Percentiles rank a stretch among this genome's conserved stretches.
Evolutionary conservation across 2,329 filamentous ascomycete species (phyloP).

Genomic region (Westerdykella aurantiaca): DNA sequence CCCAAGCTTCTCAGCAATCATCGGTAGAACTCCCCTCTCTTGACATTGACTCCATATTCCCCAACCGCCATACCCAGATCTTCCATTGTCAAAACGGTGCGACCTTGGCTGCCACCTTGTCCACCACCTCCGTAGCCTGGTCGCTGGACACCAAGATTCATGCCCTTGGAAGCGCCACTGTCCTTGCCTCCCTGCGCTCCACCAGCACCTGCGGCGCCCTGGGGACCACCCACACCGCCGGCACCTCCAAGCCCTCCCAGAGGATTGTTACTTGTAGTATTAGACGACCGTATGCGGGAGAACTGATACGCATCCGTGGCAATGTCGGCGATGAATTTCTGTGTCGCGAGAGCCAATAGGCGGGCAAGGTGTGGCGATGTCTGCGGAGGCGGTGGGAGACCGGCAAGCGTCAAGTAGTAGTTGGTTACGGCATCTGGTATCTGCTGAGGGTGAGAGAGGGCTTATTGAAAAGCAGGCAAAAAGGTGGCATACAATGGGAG

Average conservation of each 20-base stretch:
- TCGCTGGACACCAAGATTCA: slow-evolving; percentile 45
- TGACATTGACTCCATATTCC: slow-evolving; percentile 96
- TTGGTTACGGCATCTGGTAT: slow-evolving; percentile 96
- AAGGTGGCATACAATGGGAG: slow-evolving; percentile 70
- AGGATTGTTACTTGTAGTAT: slow-evolving; percentile 82
- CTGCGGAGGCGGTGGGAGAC: slow-evolving; percentile 84
- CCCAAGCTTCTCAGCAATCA: slow-evolving; percentile 39
- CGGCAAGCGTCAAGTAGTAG: slow-evolving; percentile 95
- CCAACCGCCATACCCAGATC: slow-evolving; percentile 96
- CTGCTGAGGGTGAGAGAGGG: slow-evolving; percentile 42
- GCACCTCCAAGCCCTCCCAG: slow-evolving; percentile 79
- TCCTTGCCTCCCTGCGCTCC: slow-evolving; percentile 50
- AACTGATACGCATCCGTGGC: slow-evolving; percentile 98
- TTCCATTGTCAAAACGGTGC: slow-evolving; percentile 97
- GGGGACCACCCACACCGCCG: slow-evolving; percentile 58
- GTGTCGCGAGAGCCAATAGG: slow-evolving; percentile 91
- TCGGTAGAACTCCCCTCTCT: slow-evolving; percentile 94
- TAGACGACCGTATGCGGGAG: slow-evolving; percentile 88
- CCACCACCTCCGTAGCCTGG: slow-evolving; percentile 69
- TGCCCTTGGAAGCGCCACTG: slow-evolving; percentile 39
- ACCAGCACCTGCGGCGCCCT: slow-evolving; percentile 50
- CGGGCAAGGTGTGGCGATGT: slow-evolving; percentile 87
- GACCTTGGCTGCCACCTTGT: slow-evolving; percentile 79
- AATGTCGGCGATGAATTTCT: slow-evolving; percentile 97
- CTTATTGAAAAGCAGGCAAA: not conserved